Evolutionary conservation across 116 monocot genomes (phyloP), one percentile per base, ranked within the genome.

Genomic region (Posidonia oceanica): DNA sequence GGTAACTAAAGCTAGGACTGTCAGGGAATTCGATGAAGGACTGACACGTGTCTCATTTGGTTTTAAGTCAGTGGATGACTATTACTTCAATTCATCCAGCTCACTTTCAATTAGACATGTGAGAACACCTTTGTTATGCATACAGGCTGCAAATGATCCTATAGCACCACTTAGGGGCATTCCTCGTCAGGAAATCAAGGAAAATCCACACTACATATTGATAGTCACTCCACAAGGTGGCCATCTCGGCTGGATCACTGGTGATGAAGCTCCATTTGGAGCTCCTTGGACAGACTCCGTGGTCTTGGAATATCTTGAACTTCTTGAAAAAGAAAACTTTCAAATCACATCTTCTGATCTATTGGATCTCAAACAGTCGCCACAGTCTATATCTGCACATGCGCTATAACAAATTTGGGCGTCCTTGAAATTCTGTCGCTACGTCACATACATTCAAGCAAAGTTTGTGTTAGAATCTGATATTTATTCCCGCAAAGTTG

Each of bases 21-120:
- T 96, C 18, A 86, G 83, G 80, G 88, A 96, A 53, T 96, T 91
- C 80, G 91, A 91, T 73, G 83, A 91, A 81, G 91, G 83, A 60
- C 81, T 96, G 77, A 96, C 96, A 36, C 84, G 96, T 39, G 96
- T 96, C 48, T 91, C 95, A 66, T 91, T 96, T 87, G 95, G 88
- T 64, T 96, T 91, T 73, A 96, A 85, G 75, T 96, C 91, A 5
- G 88, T 77, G 57, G 91, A 91, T 87, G 95, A 96, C 71, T 96
- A 96, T 76, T 96, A 96, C 73, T 80, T 75, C 65, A 84, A 91
- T 59, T 82, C 95, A 15, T 91, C 91, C 69, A 96, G 95, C 80
- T 88, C 88, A 64, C 73, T 68, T 61, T 88, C 81, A 52, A 84
- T 96, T 69, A 73, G 73, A 66, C 29, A 85, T 80, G 86, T 96